Evolutionary conservation across 192 early-diverging fungal genomes (phyloP).

Genomic region (Mortierella antarctica): DNA sequence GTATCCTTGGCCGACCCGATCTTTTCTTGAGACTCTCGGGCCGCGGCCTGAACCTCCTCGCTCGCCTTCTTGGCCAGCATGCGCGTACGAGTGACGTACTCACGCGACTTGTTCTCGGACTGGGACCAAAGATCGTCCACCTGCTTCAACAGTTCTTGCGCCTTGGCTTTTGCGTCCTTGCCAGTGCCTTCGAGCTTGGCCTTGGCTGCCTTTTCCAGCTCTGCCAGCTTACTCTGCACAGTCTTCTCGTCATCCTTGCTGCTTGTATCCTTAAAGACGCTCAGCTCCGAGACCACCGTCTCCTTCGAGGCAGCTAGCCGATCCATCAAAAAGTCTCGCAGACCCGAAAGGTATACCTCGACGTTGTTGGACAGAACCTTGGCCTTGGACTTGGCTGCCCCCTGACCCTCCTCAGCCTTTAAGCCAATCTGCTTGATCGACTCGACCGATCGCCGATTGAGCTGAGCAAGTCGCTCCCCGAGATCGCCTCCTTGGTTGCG

Average conservation of each 20-base stretch:
- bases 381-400: constrained; percentile 22
- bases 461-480: constrained; percentile 16
- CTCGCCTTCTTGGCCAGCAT: constrained; percentile 9
- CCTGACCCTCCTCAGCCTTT: constrained; percentile 16
- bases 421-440: constrained; percentile 36
- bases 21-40: neutral
- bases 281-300: constrained; percentile 32
- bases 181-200: constrained; percentile 17
- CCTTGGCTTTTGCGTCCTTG: constrained; percentile 13
- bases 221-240: constrained; percentile 14
- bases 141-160: constrained; percentile 37
- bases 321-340: constrained; percentile 30
- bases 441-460: constrained; percentile 14
- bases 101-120: constrained; percentile 18
- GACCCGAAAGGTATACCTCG: constrained; percentile 33
- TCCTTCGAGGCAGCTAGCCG: constrained; percentile 40
- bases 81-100: constrained; percentile 15
- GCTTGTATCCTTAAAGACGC: constrained; percentile 34
- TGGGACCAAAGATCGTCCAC: constrained; percentile 33
- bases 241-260: constrained; percentile 34
- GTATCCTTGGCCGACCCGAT: neutral
- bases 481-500: constrained; percentile 17
- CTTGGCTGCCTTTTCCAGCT: constrained; percentile 25
- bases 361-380: constrained; percentile 32
- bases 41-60: constrained; percentile 12